Conservation (phyloP, 306 rosid genomes). For the Trifolium repens region DNA sequence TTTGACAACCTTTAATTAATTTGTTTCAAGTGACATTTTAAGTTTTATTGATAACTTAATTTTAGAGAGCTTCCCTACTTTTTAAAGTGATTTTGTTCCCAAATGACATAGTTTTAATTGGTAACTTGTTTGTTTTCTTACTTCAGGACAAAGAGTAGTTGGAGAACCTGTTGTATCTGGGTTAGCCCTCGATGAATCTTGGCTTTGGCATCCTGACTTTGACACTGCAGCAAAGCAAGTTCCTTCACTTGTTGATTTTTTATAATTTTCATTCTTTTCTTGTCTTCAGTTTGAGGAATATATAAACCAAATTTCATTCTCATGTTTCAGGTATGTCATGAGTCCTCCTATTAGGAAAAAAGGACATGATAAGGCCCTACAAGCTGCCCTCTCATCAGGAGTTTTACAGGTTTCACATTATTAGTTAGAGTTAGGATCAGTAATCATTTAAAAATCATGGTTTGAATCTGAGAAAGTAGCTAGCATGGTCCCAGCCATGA, state of each 20-base stretch:
- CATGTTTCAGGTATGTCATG: constrained; percentile 86
- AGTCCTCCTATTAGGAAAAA: constrained; percentile 88
- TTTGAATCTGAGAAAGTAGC: constrained; percentile 27
- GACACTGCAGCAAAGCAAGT: constrained; percentile 79
- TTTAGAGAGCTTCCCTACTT: constrained; percentile 21
- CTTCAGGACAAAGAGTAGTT: constrained; percentile 80
- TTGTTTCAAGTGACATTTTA: constrained; percentile 16
- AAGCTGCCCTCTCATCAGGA: constrained; percentile 87
- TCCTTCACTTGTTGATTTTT: constrained; percentile 25
- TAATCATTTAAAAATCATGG: constrained; percentile 10
- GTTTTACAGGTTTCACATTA: constrained; percentile 69
- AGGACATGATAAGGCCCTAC: constrained; percentile 93
- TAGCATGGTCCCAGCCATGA: constrained; percentile 36
- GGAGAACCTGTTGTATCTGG: constrained; percentile 93
- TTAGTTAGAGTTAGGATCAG: constrained; percentile 31
- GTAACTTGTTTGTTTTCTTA: constrained; percentile 33
- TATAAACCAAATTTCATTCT: constrained; percentile 30
- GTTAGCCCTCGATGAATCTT: constrained; percentile 82
- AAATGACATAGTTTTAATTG: constrained; percentile 24
- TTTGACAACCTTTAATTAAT: constrained; percentile 8
- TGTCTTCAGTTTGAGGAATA: constrained; percentile 35
- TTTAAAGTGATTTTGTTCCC: constrained; percentile 3
- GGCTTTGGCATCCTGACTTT: constrained; percentile 95
- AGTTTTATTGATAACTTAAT: constrained; percentile 4
- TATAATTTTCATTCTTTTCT: constrained; percentile 19